Base-by-base conservation (phyloP, 1,139 yeast genomes). In the Candida neerlandica region DNA sequence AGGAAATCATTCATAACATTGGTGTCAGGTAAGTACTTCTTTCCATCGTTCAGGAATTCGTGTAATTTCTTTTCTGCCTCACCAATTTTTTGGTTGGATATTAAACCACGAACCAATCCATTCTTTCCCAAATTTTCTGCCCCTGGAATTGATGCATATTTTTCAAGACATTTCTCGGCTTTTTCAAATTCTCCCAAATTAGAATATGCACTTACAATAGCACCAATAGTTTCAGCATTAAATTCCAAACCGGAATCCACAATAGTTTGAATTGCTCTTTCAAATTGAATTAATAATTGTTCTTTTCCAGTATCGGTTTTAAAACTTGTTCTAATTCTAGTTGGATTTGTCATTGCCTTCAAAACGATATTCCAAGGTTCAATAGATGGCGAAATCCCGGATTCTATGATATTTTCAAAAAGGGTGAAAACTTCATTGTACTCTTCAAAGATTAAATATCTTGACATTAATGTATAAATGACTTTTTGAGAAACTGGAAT, bases 341-440 rank as follows among this genome's bases (percentile, higher is more conserved):
- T 46, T 1, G 77, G 71, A 51, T 66, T 68, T 6, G 77, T 74
- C 64, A 75, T 61, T 1, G 77, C 65, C 49, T 67, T 63, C 44
- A 76, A 57, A 3, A 71, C 67, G 40, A 69, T 55, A 39, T 70
- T 72, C 80, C 80, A 76, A 1, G 76, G 58, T 1, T 57, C 51
- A 11, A 62, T 55, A 10, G 66, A 56, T 1, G 76, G 76, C 19
- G 57, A 59, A 29, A 62, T 54, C 2, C 73, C 72, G 23, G 58
- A 58, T n/a, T 54, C 46, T 21, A 71, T 49, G 60, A 76, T 60
- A 35, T 60, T 62, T 48, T 70, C 70, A 61, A 75, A 74, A 12
- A 74, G 59, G 30, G 55, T 59, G 53, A 73, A 69, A 4, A 73
- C 76, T 16, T 64, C 62, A 21, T 68, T 67, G 38, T 67, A 69